A percentile compares a stretch with the other conserved stretches of the same genome.
These are phyloP conservation scores for Erodium trifolium DNA, from an alignment of 441 rosid genomes.

Conservation along the genomic window DNA sequence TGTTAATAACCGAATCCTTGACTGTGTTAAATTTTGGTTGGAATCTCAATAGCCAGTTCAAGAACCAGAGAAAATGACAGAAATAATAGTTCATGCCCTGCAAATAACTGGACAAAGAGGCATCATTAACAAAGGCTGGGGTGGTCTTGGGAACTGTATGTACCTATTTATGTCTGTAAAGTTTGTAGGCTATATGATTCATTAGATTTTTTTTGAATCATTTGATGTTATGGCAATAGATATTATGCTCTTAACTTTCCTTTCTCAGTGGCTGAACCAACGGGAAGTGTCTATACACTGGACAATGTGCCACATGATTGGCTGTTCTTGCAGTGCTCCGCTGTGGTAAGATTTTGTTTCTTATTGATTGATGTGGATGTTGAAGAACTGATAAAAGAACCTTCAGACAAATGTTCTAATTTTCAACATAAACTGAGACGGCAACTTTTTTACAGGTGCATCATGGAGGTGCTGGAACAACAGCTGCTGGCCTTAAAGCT, in stretches of 20 bases:
- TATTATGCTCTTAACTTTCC: conserved; percentile 4
- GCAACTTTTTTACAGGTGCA: conserved; percentile 27
- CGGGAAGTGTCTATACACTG: conserved; percentile 31
- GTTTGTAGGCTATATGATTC: background rate
- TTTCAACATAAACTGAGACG: no score
- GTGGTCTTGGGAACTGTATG: conserved; percentile 52
- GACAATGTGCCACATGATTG: conserved; percentile 62
- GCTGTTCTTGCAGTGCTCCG: conserved; percentile 41
- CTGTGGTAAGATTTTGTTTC: conserved; percentile 34
- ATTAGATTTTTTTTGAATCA: no score
- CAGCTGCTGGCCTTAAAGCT: conserved; percentile 45
- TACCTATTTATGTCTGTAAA: background rate
- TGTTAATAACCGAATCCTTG: background rate
- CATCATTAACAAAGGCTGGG: conserved; percentile 54
- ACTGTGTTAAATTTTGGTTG: conserved; percentile 7
- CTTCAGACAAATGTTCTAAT: no score
- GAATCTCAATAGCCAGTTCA: conserved; percentile 37
- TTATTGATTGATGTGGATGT: no score
- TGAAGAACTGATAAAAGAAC: no score
- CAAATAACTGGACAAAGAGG: conserved; percentile 44
- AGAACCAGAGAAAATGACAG: conserved; percentile 46
- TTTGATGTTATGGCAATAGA: no score
- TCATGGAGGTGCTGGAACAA: conserved; percentile 47
- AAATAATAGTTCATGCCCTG: conserved; percentile 41
- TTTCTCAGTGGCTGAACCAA: conserved; percentile 34